Evolutionary conservation across 345 rosid genomes (phyloP), one percentile per base, ranked within the genome.

Genomic region (Citrus trifoliata): DNA sequence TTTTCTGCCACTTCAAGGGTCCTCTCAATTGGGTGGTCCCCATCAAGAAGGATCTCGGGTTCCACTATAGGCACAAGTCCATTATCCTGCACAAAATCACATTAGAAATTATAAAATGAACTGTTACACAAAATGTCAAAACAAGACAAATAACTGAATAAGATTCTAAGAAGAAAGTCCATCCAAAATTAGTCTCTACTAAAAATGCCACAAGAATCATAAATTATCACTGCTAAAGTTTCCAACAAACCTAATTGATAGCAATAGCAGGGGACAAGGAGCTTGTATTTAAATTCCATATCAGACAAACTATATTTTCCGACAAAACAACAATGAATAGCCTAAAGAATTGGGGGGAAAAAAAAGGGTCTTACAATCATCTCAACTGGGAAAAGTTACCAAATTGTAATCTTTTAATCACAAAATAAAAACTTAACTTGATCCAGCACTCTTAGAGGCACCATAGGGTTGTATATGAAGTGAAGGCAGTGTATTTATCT

Each of bases 21-120:
- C 88, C 97, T 95, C 80, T 91, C 97, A 65, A 95, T 93, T 18
- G 95, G 87, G 85, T 95, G 98, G 80, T 95, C 97, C 56, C 98
- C 99, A 70, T 95, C 99, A 18, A 95, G 91, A 87, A 95, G 98
- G 86, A 95, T 93, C 92, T 95, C 97, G 14, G 99, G 99, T 88
- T 95, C 99, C 81, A 95, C 98, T 19, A 93, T 90, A 24, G 99
- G 99, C 79, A 95, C 97, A 85, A 95, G 99, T 61, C 99, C 98
- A 59, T 92, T 95, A 66, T 95, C 99, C 97, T 92, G 86, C 78
- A 73, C 25, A 68, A 83, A 73, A 80, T 61, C 63, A 46, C 18
- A 72, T 68, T 40, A 19, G 13, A 53, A 53, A 71, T 38, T 53
- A 18, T 35, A 32, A 13, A 40, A 51, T 14, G 28, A 6, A n/a